Evolutionary conservation across 2,329 filamentous ascomycete genomes (phyloP), one percentile per base, ranked within the genome.

Genomic region (Hypoxylon sp.): DNA sequence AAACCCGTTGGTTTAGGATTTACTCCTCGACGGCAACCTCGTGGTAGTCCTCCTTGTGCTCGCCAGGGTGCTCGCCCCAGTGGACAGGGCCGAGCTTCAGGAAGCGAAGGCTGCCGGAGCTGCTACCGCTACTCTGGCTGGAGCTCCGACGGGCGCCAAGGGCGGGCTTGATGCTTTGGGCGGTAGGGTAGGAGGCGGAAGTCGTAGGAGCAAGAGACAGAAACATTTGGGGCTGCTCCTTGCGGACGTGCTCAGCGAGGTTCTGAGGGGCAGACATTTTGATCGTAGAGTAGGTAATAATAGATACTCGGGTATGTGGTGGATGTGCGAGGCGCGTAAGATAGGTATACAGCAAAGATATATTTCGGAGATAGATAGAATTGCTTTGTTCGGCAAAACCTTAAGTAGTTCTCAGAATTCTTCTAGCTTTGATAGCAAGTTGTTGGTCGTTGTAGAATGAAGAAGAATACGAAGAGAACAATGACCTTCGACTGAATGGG

Each of bases 51-150:
- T 81, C 83, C 81, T 87, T 84, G 81, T 87, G 81, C 61, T 85
- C 86, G 69, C 83, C 87, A 22, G 81, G 80, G 78, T 88, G 86
- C 82, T 87, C 87, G 71, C 88, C 88, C 79, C 84, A 89, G 84
- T 90, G 87, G 66, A 90, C 88, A 35, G 88, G 88, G 24, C 87
- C 86, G 64, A 91, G 86, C 83, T 89, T 90, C 73, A 91, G 84
- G 78, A 91, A 86, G 65, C 84, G 83, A 72, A 81, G 80, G 67
- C 75, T 75, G 69, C 81, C 77, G 70, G 79, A 78, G 77, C 83
- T 86, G 81, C 81, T 77, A 69, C 79, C 79, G 77, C 84, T 86
- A 82, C 84, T 87, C 71, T 84, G 77, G 78, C 85, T 87, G 64
- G 86, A 87, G 70, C 84, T 86, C 78, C 88, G 86, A 76, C 86